phyloP scores from a whole-genome alignment of 306 rosid genomes.

The Trifolium pratense region DNA sequence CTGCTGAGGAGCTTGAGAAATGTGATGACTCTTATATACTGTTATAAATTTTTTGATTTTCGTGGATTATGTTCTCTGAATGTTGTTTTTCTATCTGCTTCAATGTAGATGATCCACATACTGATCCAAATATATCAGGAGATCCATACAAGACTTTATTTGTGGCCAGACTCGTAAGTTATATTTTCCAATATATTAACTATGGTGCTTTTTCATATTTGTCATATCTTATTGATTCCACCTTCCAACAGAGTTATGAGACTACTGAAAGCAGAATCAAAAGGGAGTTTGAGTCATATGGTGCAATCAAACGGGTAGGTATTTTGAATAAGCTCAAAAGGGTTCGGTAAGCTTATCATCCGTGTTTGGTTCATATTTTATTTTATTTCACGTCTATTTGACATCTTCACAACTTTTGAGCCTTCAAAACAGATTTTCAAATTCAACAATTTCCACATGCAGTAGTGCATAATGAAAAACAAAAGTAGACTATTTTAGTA shows the following conservation, averaged over 20 bases:
- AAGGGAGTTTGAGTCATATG: conserved; percentile 99
- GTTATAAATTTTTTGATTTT: neutral
- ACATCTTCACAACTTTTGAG: conserved; percentile 5
- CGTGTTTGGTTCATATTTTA: conserved; percentile 29
- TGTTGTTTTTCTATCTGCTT: conserved; percentile 37
- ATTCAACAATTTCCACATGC: conserved; percentile 19
- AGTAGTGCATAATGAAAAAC: neutral
- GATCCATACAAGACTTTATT: conserved; percentile 97
- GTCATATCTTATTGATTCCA: conserved; percentile 31
- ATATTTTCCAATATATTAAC: conserved; percentile 13
- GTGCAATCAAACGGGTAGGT: conserved; percentile 99
- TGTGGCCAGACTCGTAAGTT: conserved; percentile 90
- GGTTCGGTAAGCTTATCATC: conserved; percentile 87
- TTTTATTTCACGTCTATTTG: conserved; percentile 17
- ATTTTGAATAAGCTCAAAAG: conserved; percentile 70
- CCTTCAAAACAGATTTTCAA: conserved; percentile 19
- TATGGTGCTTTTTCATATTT: conserved; percentile 14
- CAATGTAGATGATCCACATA: conserved; percentile 78
- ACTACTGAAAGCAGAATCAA: conserved; percentile 94
- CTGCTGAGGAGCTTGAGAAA: conserved; percentile 91
- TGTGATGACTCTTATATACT: conserved; percentile 53
- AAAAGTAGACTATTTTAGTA: neutral
- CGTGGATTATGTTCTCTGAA: conserved; percentile 18
- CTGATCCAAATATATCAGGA: conserved; percentile 81
- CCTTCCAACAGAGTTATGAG: conserved; percentile 86